phyloP scores from a whole-genome alignment of 2,329 filamentous ascomycete genomes.

The Fusarium paranaense region DNA sequence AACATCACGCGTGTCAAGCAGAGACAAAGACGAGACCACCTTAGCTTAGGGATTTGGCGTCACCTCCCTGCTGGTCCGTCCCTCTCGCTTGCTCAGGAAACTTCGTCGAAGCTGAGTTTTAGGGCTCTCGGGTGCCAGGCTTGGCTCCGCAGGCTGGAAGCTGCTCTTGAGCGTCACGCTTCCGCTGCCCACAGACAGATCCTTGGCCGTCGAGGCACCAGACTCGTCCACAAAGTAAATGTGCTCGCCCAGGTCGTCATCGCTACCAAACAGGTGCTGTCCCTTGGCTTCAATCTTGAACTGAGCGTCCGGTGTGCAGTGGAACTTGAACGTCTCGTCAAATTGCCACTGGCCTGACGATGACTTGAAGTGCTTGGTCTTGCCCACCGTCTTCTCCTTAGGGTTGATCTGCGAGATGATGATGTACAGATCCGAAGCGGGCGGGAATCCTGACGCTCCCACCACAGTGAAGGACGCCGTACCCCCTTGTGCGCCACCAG shows the following conservation, averaged over 20 bases:
- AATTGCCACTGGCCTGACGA: slow-evolving; percentile 73
- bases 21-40: not conserved
- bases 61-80: slow-evolving; percentile 57
- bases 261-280: slow-evolving; percentile 85
- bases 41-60: slow-evolving; percentile 50
- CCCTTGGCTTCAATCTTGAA: slow-evolving; percentile 90
- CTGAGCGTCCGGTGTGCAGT: slow-evolving; percentile 82
- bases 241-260: slow-evolving; percentile 85
- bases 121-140: slow-evolving; percentile 58
- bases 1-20: slow-evolving; percentile 8
- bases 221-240: slow-evolving; percentile 93
- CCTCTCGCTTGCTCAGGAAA: slow-evolving; percentile 66
- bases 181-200: slow-evolving; percentile 78
- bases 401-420: slow-evolving; percentile 73
- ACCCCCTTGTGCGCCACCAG: slow-evolving; percentile 72
- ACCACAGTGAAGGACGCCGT: slow-evolving; percentile 84
- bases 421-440: slow-evolving; percentile 83
- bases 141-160: slow-evolving; percentile 69
- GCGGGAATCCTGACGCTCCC: slow-evolving; percentile 81
- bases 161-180: slow-evolving; percentile 78
- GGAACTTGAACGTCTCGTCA: slow-evolving; percentile 82
- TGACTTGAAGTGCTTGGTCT: slow-evolving; percentile 91
- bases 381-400: slow-evolving; percentile 85
- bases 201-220: slow-evolving; percentile 75
- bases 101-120: slow-evolving; percentile 62